Evolutionary conservation across 2,329 filamentous ascomycete species (phyloP), one percentile per base, ranked within the genome.

Genomic region (Paracoccidioides lutzii): DNA sequence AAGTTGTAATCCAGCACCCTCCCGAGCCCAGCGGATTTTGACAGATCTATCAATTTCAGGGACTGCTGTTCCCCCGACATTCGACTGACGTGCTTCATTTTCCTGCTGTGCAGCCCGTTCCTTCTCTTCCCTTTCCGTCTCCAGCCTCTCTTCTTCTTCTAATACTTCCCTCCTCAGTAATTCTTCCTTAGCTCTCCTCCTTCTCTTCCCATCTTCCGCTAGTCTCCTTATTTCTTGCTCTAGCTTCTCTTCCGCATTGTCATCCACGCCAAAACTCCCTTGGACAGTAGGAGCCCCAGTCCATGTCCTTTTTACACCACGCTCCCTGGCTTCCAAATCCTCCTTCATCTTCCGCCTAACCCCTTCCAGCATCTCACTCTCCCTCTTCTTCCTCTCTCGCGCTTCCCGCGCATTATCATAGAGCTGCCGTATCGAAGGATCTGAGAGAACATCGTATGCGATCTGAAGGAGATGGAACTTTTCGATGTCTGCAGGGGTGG

Each of bases 381-480:
- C 82, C 65, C 82, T 77, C 68, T 81, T 80, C 66, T 85, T 85
- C 66, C 87, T 80, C 57, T 84, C 74, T 59, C 81, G 78, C 42
- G 88, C 87, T 64, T 84, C 81, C 46, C 88, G 81, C 59, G 84
- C 82, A 67, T 81, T 80, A 66, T 95, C 88, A 75, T 96, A 95
- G 54, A 84, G 81, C 52, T 81, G 79, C 57, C 88, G 87, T 41
- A 88, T 80, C 12, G 78, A 79, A 0, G 81, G 72, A 60, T 90
- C 84, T 33, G 82, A 80, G 2, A 97, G 81, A 1, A 96, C 81
- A 71, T 94, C 89, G 67, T 88, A 83, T n/a, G 89, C 90, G 59
- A 87, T 86, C 66, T 90, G 87, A 57, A 95, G 83, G 1, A 87
- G 77, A 70, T 95, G 87, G 76, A 94, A 97, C 65, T 87, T 87